A percentile compares a stretch with the other conserved stretches of the same genome.
Conservation (phyloP, 2,329 filamentous ascomycete genomes). For the Myriosclerotinia scirpicola region DNA sequence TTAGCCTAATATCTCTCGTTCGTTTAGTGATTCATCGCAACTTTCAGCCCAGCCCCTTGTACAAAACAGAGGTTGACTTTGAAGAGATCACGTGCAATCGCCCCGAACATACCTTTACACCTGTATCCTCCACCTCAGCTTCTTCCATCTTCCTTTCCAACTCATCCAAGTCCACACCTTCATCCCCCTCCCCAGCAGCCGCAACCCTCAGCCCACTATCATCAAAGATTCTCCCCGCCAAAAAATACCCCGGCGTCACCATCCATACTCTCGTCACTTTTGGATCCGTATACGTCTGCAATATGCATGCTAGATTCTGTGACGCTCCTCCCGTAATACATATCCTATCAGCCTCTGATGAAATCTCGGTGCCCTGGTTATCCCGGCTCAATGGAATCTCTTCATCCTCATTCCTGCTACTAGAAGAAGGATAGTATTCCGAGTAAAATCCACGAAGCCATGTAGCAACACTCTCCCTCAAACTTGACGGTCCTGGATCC, state of each 20-base stretch:
- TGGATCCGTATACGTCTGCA: constrained; percentile 80
- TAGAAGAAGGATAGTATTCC: not conserved
- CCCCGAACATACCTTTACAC: constrained; percentile 9
- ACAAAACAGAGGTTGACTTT: not conserved
- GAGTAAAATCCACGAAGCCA: constrained; percentile 63
- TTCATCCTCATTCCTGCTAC: not conserved
- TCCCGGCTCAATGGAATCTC: not conserved
- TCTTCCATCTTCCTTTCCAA: constrained; percentile 45
- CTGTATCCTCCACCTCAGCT: constrained; percentile 19
- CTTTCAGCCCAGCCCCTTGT: not conserved
- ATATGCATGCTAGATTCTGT: constrained; percentile 74
- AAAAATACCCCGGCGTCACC: constrained; percentile 77
- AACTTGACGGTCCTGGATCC: constrained; percentile 69
- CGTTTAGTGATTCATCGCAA: constrained; percentile 1
- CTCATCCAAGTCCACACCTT: constrained; percentile 69
- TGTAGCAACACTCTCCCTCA: constrained; percentile 64
- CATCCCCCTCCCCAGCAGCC: constrained; percentile 72
- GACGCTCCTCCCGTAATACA: constrained; percentile 83
- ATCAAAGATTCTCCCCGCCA: constrained; percentile 82
- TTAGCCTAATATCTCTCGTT: not conserved
- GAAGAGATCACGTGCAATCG: not conserved
- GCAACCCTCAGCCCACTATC: constrained; percentile 74
- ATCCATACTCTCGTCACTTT: constrained; percentile 77
- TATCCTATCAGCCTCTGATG: constrained; percentile 53
- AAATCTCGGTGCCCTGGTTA: not conserved